These are phyloP conservation scores for Xerocomus spinulosus DNA, from an alignment of 768 basidiomycete species.

Conservation along the genomic window DNA sequence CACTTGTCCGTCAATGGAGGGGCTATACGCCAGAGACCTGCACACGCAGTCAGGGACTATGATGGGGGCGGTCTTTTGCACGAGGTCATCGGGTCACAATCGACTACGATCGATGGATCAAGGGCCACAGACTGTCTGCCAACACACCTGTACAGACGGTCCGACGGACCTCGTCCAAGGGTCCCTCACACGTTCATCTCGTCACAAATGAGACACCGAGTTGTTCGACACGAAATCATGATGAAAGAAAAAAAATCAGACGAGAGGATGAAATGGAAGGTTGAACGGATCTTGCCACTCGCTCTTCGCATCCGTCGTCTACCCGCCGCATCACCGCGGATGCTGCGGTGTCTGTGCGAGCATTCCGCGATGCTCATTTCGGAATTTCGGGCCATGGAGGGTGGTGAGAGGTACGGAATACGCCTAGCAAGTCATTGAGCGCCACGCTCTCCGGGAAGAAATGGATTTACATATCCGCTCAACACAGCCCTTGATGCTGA, in stretches of 20 bases:
- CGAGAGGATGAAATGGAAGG: conserved; percentile 5
- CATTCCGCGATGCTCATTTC: conserved; percentile 23
- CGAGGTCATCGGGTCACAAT: not conserved
- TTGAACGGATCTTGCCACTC: not conserved
- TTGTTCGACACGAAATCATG: not conserved
- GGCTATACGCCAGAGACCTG: conserved; percentile 6
- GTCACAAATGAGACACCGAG: not conserved
- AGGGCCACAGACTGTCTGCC: not conserved
- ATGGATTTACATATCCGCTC: conserved; percentile 6
- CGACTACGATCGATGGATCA: not conserved
- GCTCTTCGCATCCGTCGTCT: conserved; percentile 8
- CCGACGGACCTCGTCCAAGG: not conserved
- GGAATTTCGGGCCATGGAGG: conserved; percentile 2
- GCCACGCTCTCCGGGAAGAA: not conserved
- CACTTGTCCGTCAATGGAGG: not conserved
- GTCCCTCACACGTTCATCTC: conserved; percentile 16
- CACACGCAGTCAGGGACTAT: not conserved
- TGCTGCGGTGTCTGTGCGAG: conserved; percentile 8
- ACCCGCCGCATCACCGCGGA: conserved; percentile 13
- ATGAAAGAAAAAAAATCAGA: not conserved
- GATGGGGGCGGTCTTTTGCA: not conserved
- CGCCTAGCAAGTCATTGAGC: conserved; percentile 3
- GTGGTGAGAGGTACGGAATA: not conserved
- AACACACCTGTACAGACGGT: not conserved
- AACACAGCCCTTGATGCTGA: conserved; percentile 1